phyloP scores from a whole-genome alignment of 176 grass and related monocot genomes.

The Carex littledalei region DNA sequence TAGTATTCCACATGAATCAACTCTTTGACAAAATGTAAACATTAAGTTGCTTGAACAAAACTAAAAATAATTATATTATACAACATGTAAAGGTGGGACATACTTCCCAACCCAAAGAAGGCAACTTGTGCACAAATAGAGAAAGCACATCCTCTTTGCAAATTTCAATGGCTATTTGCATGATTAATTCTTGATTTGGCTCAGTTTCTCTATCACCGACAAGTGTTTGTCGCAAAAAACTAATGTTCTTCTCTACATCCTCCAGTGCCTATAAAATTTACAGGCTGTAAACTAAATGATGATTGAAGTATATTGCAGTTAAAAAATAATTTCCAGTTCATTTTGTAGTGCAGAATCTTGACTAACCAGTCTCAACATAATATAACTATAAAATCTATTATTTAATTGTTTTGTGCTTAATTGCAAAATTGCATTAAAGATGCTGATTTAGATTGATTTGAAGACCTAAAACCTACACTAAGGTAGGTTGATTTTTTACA shows the following conservation, averaged over 20 bases:
- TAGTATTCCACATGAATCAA: too few species aligned
- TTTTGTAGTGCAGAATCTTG: not conserved
- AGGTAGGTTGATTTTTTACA: not conserved
- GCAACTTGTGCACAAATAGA: constrained; percentile 87
- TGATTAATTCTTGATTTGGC: constrained; percentile 82
- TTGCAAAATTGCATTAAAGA: not conserved
- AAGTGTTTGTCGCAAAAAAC: constrained; percentile 61
- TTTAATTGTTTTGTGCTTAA: not conserved
- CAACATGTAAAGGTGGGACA: not conserved
- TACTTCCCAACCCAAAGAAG: constrained; percentile 96
- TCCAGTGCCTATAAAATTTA: constrained; percentile 62
- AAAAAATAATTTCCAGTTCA: not conserved
- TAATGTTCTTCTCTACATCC: constrained; percentile 81
- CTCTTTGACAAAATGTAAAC: not conserved
- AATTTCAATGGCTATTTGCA: constrained; percentile 83
- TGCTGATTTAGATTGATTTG: not conserved
- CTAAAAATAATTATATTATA: not conserved
- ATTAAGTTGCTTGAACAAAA: not conserved
- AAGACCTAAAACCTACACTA: not conserved
- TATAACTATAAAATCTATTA: not conserved
- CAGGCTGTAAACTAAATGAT: not conserved
- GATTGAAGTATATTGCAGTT: not conserved
- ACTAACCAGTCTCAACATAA: not conserved
- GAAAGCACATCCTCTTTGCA: constrained; percentile 80
- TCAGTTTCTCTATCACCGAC: constrained; percentile 83